phyloP scores from a whole-genome alignment of 805 yeast species.

The Saccharomycopsis babjevae region DNA sequence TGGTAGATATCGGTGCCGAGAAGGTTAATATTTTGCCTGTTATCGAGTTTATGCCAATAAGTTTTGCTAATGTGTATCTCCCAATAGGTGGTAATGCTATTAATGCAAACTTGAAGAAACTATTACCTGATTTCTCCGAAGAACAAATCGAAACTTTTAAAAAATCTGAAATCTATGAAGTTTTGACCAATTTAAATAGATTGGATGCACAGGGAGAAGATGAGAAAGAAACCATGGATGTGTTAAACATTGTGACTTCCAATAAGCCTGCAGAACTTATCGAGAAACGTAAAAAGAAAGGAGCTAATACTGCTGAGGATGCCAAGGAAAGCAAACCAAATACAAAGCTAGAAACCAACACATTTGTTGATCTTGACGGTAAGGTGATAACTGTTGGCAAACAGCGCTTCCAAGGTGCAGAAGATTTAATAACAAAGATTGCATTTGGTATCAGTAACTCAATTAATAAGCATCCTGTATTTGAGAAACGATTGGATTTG shows the following conservation, averaged over 20 bases:
- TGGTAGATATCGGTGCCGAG: slow-evolving; percentile 72
- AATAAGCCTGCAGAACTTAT: slow-evolving; percentile 63
- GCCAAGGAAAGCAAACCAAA: slow-evolving; percentile 26
- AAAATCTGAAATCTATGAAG: slow-evolving; percentile 66
- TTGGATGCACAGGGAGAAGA: slow-evolving; percentile 35
- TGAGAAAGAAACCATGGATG: slow-evolving; percentile 66
- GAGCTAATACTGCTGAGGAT: slow-evolving; percentile 20
- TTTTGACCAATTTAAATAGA: slow-evolving; percentile 57
- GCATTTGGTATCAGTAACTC: slow-evolving; percentile 41
- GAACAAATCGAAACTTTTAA: slow-evolving; percentile 69
- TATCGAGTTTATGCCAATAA: slow-evolving; percentile 56
- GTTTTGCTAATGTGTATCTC: slow-evolving; percentile 41
- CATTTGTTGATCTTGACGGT: slow-evolving; percentile 53
- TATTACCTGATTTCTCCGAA: slow-evolving; percentile 48
- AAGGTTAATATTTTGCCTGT: slow-evolving; percentile 73
- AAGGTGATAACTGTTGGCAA: slow-evolving; percentile 63
- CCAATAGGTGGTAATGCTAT: slow-evolving; percentile 56
- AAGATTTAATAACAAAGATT: slow-evolving; percentile 44
- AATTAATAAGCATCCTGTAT: slow-evolving; percentile 30
- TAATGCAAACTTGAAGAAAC: slow-evolving; percentile 38
- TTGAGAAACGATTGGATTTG: slow-evolving; percentile 65
- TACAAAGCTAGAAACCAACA: slow-evolving; percentile 58
- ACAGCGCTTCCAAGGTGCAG: slow-evolving; percentile 79
- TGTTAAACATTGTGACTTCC: slow-evolving; percentile 79
- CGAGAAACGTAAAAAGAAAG: slow-evolving; percentile 29